Conservation (phyloP, 345 rosid genomes). For the Sisymbrium altissimum region DNA sequence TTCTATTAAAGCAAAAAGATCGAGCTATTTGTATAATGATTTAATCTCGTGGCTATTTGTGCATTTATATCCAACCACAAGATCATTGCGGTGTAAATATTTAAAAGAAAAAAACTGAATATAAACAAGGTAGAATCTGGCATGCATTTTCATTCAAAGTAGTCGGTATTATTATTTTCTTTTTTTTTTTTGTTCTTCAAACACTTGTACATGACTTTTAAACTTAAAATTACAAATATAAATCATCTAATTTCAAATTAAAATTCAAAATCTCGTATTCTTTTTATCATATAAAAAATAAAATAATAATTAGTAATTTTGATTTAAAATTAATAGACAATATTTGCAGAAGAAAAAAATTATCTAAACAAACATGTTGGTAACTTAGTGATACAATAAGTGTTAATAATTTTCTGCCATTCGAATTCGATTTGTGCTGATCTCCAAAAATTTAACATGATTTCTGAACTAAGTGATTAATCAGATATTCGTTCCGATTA, state of each 20-base stretch:
- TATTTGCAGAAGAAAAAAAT: no score
- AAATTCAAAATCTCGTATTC: background rate
- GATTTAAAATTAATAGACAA: background rate
- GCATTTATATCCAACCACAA: conserved; percentile 15
- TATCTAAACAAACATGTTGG: no score
- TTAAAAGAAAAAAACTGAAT: background rate
- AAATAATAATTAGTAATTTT: background rate
- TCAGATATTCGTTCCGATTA: no score
- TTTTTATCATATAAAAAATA: background rate
- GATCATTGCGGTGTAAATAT: conserved; percentile 9
- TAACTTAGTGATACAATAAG: no score
- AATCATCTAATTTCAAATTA: no score
- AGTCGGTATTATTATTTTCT: no score
- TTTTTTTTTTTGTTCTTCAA: background rate
- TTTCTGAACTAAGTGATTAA: no score
- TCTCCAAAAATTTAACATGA: no score
- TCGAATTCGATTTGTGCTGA: no score
- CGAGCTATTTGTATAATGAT: conserved; percentile 2
- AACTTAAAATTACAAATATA: background rate
- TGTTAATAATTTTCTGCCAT: no score
- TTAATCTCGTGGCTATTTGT: conserved; percentile 3
- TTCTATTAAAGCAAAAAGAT: background rate
- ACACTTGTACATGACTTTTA: background rate
- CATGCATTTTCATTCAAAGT: background rate
- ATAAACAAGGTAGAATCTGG: no score